Evolutionary conservation across 208 protist species (phyloP), one percentile per base, ranked within the genome.

Genomic region (Leptomonas pyrrhocoris): DNA sequence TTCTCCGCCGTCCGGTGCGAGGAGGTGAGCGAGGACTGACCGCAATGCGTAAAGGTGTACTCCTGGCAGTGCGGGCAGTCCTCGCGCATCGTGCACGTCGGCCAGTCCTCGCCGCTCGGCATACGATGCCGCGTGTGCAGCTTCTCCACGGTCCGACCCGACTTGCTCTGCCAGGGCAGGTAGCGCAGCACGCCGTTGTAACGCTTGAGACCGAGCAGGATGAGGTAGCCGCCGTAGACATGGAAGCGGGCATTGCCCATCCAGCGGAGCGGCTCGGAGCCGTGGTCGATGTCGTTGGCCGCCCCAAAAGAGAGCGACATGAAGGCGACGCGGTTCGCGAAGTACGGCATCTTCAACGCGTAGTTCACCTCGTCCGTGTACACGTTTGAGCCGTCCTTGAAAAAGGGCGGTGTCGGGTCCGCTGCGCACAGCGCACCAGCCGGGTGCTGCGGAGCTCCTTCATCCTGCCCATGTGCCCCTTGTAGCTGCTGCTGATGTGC

Each of bases 231-330:
- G 38, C 81, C 84, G 67, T 93, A 94, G 9, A 89, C 80, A 23
- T 85, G 68, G 59, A 96, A 96, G 42, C 91, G 91, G 2, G 66
- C 57, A 62, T 93, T 93, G 58, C 91, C 88, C 88, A 96, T 90
- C 83, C 88, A 96, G 19, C 91, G 84, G 50, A 96, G 63, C 59
- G 86, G 77, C 80, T 96, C 91, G 18, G 81, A 89, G 57, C 91
- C 91, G 56, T 81, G 80, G 74, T 96, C 91, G 65, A 96, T 90
- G 63, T 91, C 83, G 62, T 96, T 96, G 19, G 82, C 70, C 25
- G 88, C 60, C 28, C 91, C 91, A 74, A 93, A 96, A 4, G 86
- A 92, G n/a, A 91, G 68, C 21, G 88, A 88, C 91, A 96, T 93
- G 73, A 91, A 96, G 55, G 91, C 86, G 9, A 96, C 70, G 51